Conservation (phyloP, 73 alveolate species). For the Breviolum minutum region DNA sequence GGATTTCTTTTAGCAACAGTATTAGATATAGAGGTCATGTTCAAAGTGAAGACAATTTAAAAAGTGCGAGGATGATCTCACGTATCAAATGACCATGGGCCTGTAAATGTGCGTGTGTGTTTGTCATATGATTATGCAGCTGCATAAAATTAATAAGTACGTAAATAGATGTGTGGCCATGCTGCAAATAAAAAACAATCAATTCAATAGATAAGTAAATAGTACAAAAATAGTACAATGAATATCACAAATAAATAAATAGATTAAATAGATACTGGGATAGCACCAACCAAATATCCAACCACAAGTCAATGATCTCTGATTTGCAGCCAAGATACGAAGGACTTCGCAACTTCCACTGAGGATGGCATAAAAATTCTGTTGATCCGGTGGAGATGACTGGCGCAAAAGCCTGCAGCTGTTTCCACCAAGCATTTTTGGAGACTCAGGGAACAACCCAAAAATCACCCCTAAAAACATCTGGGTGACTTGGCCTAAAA, state of each 20-base stretch:
- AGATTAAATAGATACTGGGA: background rate
- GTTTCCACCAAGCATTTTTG: no score
- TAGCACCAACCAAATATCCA: background rate
- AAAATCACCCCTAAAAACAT: background rate
- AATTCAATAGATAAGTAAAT: no score
- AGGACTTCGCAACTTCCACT: constrained; percentile 47
- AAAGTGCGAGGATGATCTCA: background rate
- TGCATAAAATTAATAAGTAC: no score
- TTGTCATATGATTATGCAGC: no score
- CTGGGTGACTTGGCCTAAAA: background rate
- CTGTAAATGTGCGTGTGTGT: no score
- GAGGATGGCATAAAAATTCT: constrained; percentile 56
- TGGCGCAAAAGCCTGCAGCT: constrained; percentile 50
- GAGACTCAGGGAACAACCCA: background rate
- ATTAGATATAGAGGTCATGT: no score
- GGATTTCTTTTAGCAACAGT: no score
- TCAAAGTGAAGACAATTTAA: no score
- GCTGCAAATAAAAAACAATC: no score
- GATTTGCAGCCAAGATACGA: background rate
- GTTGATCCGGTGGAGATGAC: constrained; percentile 47
- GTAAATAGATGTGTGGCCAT: no score
- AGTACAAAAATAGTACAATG: no score
- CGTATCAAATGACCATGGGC: no score
- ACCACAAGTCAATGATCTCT: background rate
- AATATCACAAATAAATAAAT: background rate